Evolutionary conservation across 306 rosid genomes (phyloP).

Genomic region (Cucurbita pepo): DNA sequence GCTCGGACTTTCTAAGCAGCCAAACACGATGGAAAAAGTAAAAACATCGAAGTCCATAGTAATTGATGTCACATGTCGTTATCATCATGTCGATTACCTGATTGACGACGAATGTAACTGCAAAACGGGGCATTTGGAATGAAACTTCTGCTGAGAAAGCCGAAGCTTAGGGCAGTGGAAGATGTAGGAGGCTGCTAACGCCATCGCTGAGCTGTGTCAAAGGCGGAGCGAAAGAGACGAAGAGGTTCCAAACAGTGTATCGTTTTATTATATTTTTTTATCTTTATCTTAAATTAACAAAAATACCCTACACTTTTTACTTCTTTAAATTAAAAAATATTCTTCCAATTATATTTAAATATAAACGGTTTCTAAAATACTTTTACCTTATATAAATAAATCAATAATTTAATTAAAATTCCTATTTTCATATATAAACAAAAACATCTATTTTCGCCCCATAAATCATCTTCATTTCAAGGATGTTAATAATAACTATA

Average conservation of each 20-base stretch:
- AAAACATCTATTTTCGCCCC: no score
- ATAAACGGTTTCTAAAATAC: no score
- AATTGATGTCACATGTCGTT: background rate
- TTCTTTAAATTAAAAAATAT: no score
- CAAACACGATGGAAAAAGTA: background rate
- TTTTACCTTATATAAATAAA: no score
- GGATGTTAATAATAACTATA: no score
- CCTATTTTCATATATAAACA: no score
- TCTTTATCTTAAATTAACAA: no score
- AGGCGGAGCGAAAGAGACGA: background rate
- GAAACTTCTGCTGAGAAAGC: conserved; percentile 12
- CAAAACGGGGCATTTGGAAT: conserved; percentile 14
- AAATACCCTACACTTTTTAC: background rate
- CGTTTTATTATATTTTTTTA: background rate
- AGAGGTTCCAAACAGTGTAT: background rate
- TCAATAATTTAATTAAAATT: no score
- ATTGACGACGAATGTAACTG: conserved; percentile 18
- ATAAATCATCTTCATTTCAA: no score
- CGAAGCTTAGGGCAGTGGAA: conserved; percentile 36
- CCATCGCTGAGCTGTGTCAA: conserved; percentile 25
- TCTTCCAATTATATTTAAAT: no score
- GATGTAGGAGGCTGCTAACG: conserved; percentile 46
- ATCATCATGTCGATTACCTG: conserved; percentile 29
- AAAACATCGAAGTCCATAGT: background rate
- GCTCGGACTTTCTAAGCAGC: background rate